Percentiles rank a stretch among this genome's conserved stretches.
These are phyloP conservation scores for Colletotrichum sp. DNA, from an alignment of 2,329 filamentous ascomycete genomes.

Conservation along the genomic window DNA sequence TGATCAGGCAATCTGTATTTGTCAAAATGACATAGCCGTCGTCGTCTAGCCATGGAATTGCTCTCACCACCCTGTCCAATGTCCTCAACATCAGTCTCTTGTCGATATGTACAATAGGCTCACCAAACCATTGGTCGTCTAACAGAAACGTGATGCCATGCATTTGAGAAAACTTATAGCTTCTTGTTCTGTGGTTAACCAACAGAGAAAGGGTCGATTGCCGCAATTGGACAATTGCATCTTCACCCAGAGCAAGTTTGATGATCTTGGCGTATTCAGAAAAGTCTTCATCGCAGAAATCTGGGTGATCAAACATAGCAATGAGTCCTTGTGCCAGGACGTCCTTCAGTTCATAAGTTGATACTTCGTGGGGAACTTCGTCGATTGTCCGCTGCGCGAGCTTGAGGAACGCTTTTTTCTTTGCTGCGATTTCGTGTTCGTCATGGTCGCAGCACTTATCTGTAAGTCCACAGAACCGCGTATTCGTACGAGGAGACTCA, in stretches of 20 bases:
- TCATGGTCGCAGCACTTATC: background rate
- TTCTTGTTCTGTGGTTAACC: background rate
- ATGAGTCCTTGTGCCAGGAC: background rate
- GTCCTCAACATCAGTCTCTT: background rate
- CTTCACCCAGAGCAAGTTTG: fast-evolving
- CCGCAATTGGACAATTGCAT: fast-evolving
- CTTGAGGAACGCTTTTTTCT: background rate
- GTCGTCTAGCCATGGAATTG: fast-evolving
- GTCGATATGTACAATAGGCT: background rate
- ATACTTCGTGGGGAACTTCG: background rate
- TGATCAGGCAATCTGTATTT: background rate
- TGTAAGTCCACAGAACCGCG: background rate
- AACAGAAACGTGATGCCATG: background rate
- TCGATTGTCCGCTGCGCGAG: background rate
- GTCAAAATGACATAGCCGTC: background rate
- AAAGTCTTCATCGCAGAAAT: background rate
- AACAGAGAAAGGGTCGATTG: background rate
- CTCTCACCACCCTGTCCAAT: fast-evolving
- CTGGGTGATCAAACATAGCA: background rate
- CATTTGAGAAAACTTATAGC: background rate
- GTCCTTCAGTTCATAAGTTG: fast-evolving
- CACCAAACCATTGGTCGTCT: background rate
- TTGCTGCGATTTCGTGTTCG: background rate
- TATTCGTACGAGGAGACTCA: background rate
- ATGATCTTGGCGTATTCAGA: background rate